Percentiles rank a stretch among this genome's conserved stretches.
Conservation (phyloP, 1,284 basidiomycete genomes). For the Fomitopsis schrenkii region DNA sequence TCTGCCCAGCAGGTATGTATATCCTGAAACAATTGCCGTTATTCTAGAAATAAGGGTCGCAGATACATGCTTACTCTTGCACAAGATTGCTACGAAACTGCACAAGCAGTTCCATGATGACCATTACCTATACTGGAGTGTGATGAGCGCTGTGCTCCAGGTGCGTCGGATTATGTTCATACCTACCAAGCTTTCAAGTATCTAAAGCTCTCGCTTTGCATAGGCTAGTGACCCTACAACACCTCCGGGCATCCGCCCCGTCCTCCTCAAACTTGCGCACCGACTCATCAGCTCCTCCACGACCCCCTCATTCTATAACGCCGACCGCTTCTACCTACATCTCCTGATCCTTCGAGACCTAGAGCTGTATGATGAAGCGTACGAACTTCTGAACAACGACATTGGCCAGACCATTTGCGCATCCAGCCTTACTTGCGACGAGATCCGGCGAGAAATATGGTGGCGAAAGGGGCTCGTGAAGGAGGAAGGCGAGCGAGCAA, state of each 20-base stretch:
- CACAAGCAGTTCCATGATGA: slow-evolving; percentile 76
- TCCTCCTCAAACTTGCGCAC: slow-evolving; percentile 71
- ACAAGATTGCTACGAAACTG: slow-evolving; percentile 70
- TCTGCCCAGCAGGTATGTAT: slow-evolving; percentile 66
- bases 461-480: slow-evolving; percentile 44
- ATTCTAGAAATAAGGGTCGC: neutral
- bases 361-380: slow-evolving; percentile 63
- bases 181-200: neutral
- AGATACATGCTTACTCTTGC: neutral
- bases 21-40: neutral
- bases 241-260: slow-evolving; percentile 51
- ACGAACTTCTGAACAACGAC: slow-evolving; percentile 64
- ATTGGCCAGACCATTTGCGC: slow-evolving; percentile 62
- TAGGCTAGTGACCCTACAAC: slow-evolving; percentile 66
- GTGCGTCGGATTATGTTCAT: slow-evolving; percentile 29
- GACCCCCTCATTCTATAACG: slow-evolving; percentile 54
- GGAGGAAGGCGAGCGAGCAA: slow-evolving; percentile 59
- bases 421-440: slow-evolving; percentile 71
- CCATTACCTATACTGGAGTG: slow-evolving; percentile 80
- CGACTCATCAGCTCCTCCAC: slow-evolving; percentile 58
- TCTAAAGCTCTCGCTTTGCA: neutral
- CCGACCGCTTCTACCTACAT: slow-evolving; percentile 77
- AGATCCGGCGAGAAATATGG: slow-evolving; percentile 70
- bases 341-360: slow-evolving; percentile 69
- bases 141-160: slow-evolving; percentile 78